Evolutionary conservation across 768 basidiomycete species (phyloP), one percentile per base, ranked within the genome.

Genomic region (Leccinum barrowsii): DNA sequence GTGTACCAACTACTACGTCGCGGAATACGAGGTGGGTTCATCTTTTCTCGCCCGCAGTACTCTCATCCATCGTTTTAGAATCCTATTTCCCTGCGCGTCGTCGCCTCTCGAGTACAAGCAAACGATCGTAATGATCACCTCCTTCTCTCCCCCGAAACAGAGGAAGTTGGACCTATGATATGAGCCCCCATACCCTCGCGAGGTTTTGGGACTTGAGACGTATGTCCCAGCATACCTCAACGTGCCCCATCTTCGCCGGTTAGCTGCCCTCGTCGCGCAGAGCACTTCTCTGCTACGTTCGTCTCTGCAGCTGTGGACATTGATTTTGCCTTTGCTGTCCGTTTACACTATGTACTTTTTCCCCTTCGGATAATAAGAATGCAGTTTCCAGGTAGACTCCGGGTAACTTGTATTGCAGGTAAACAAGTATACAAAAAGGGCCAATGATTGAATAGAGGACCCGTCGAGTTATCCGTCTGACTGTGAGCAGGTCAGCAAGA

Each of bases 1-100:
- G 86, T 98, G 97, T 74, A 93, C 92, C 58, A 96, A 96, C 73
- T 98, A 98, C 77, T 98, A 97, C 70, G 95, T 96, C 60, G 97
- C 96, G 50, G 97, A 98, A 76, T 99, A 98, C 73, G 97, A 99
- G 85, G 94, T 93, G 64, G 47, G 66, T 54, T 46, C 80, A 26
- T 54, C 2, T 35, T 48, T 48, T 28, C 8, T 56, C 10, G 56
- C 4, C n/a, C 48, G 37, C 7, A 35, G 21, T 11, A 34, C 55
- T 49, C 47, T 11, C 47, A 46, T 52, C 34, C 54, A 59, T 50
- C 56, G 26, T 61, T 56, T 49, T 21, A 95, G 92, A 94, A 92
- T 65, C 97, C 96, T 8, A 98, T 98, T 67, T 94, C 95, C 2
- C 80, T 99, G 40, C 89, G 94, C 53, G 94, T 98, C 21, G 97